Conservation (phyloP, 2,329 filamentous ascomycete genomes). For the Teratosphaeria pseudoeucalypti region DNA sequence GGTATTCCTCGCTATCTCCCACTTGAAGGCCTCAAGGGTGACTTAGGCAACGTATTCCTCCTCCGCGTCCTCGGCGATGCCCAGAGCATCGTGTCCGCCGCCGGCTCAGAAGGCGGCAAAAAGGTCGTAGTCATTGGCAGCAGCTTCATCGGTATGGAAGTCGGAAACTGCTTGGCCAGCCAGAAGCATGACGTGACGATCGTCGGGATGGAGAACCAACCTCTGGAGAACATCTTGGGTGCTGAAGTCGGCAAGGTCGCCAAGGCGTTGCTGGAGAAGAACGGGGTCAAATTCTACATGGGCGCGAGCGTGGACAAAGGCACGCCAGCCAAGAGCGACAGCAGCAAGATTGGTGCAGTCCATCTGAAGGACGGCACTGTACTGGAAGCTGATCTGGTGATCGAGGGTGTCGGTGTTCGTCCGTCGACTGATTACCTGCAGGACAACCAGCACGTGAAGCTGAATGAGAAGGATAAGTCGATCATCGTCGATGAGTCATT, state of each 20-base stretch:
- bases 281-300: slow-evolving; percentile 82
- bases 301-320: slow-evolving; percentile 74
- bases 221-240: slow-evolving; percentile 79
- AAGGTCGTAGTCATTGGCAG: slow-evolving; percentile 88
- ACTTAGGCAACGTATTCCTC: slow-evolving; percentile 76
- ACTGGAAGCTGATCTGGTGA: slow-evolving; percentile 77
- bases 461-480: slow-evolving; percentile 80
- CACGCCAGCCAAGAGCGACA: slow-evolving; percentile 55
- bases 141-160: slow-evolving; percentile 96
- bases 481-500: slow-evolving; percentile 72
- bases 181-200: slow-evolving; percentile 77
- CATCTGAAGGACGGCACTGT: slow-evolving; percentile 75
- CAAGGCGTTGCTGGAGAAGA: slow-evolving; percentile 67
- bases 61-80: slow-evolving; percentile 69
- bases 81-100: slow-evolving; percentile 65
- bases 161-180: slow-evolving; percentile 66
- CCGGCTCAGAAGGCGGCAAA: slow-evolving; percentile 70
- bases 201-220: slow-evolving; percentile 76
- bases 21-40: slow-evolving; percentile 69
- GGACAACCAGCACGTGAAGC: slow-evolving; percentile 56
- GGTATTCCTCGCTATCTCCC: slow-evolving; percentile 68
- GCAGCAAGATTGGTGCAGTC: slow-evolving; percentile 67
- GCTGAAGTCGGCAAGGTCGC: slow-evolving; percentile 70
- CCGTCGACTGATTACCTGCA: slow-evolving; percentile 77
- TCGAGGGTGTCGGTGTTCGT: slow-evolving; percentile 79